Evolutionary conservation across 2,329 filamentous ascomycete genomes (phyloP), one percentile per base, ranked within the genome.

Genomic region (Coniochaeta ligniaria): DNA sequence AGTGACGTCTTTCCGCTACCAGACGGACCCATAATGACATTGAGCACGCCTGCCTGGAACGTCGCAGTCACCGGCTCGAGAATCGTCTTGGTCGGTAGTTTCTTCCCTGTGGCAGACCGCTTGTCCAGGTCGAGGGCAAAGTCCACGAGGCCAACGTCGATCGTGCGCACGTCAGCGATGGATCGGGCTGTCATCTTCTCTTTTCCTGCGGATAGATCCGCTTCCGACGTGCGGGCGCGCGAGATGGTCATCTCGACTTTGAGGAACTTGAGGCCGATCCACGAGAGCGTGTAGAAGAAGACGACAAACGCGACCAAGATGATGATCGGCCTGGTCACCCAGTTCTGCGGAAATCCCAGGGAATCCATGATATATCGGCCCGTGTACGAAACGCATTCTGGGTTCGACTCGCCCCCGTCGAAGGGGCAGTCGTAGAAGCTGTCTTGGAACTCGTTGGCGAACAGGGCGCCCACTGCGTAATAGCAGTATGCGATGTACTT

Each of bases 21-120:
- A 0, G 88, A 91, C 0, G 90, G 90, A 0, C 90, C 90, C 89
- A 92, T 92, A 64, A 93, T 90, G 26, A 92, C 81, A 63, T 92
- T 92, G 16, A 93, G 70, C 16, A 82, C 77, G 0, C 89, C 88
- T 0, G 90, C 83, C 55, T 84, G 79, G 65, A 93, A 92, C 0
- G 82, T 84, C 0, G 88, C 78, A 1, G 80, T 86, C 14, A 92
- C 79, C 0, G 88, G 87, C 60, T 87, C 81, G 16, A 93, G 74
- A 12, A 93, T 92, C 0, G 74, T 79, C 68, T 83, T 85, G 1
- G 73, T 76, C 0, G 81, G 80, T 1, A 81, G 63, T 61, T 76
- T 84, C 66, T 78, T 80, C 9, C 83, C 83, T 1, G 75, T 73
- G 0, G 79, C 61, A 0, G 78, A 78, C 28, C 82, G 79, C 71